Evolutionary conservation across 305 asterid genomes (phyloP).

Genomic region (Euphrasia arctica): DNA sequence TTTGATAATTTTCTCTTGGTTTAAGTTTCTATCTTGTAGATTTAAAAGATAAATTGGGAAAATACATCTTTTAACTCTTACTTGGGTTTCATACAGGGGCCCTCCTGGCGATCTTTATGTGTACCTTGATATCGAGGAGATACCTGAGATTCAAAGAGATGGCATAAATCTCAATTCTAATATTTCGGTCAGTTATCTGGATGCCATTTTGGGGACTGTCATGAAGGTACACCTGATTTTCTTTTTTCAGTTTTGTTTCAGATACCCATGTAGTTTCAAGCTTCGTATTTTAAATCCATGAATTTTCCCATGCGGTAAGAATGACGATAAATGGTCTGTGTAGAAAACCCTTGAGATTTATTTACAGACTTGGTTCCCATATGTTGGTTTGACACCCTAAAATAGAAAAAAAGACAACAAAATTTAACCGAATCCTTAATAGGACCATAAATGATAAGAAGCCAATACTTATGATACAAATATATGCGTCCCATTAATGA

Average conservation of each 20-base stretch:
- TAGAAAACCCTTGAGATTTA: background rate
- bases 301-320: conserved; percentile 6
- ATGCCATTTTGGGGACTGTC: conserved; percentile 87
- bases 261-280: conserved; percentile 19
- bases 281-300: conserved; percentile 16
- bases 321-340: conserved; percentile 13
- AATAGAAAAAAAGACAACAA: background rate
- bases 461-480: background rate
- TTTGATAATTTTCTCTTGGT: background rate
- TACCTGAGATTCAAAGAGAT: conserved; percentile 95
- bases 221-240: conserved; percentile 50
- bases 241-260: background rate
- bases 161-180: conserved; percentile 88
- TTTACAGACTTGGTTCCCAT: background rate
- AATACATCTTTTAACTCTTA: conserved; percentile 17
- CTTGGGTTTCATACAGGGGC: conserved; percentile 47
- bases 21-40: conserved; percentile 5
- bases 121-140: conserved; percentile 89
- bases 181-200: conserved; percentile 78
- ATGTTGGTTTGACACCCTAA: conserved; percentile 7
- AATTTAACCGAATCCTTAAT: background rate
- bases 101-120: conserved; percentile 96
- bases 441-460: conserved; percentile 7
- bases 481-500: background rate
- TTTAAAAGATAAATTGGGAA: conserved; percentile 2